phyloP scores from a whole-genome alignment of 805 yeast genomes.

The Yarrowia yakushimensis region DNA sequence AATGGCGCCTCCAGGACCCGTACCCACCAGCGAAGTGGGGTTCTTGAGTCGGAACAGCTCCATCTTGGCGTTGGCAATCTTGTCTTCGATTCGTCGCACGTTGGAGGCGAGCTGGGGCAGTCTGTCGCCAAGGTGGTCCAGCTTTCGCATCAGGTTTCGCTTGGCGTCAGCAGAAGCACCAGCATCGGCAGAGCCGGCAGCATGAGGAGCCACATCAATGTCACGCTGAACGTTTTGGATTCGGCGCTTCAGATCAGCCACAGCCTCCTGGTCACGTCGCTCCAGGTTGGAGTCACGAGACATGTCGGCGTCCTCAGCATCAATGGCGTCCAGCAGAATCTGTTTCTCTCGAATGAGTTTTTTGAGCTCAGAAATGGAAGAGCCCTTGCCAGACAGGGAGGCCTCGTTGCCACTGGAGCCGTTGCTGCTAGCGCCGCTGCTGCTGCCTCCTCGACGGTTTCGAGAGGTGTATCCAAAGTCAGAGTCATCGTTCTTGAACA shows the following conservation, averaged over 20 bases:
- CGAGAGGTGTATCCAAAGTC: constrained; percentile 57
- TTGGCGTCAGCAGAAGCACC: constrained; percentile 38
- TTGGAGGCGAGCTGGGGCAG: constrained; percentile 68
- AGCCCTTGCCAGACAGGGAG: constrained; percentile 8
- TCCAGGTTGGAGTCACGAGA: constrained; percentile 41
- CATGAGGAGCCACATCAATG: constrained; percentile 32
- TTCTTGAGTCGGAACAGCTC: constrained; percentile 57
- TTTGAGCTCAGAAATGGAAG: constrained; percentile 52
- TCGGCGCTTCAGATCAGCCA: constrained; percentile 60
- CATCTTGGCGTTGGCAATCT: constrained; percentile 63
- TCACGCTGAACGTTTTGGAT: constrained; percentile 48
- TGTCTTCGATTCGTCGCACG: constrained; percentile 61
- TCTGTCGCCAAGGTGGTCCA: constrained; percentile 61
- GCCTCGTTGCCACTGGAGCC: background rate
- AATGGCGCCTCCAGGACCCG: constrained; percentile 82
- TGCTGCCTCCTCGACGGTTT: constrained; percentile 54
- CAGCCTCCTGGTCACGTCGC: constrained; percentile 47
- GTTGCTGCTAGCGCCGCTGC: constrained; percentile 25
- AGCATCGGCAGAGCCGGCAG: background rate
- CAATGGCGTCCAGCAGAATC: constrained; percentile 65
- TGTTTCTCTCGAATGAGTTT: constrained; percentile 69
- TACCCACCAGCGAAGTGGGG: constrained; percentile 63
- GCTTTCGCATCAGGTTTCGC: constrained; percentile 51
- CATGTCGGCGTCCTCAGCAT: constrained; percentile 51
- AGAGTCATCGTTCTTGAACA: constrained; percentile 71